These are phyloP conservation scores for Camillea tinctor DNA, from an alignment of 2,329 filamentous ascomycete genomes.

Conservation along the genomic window DNA sequence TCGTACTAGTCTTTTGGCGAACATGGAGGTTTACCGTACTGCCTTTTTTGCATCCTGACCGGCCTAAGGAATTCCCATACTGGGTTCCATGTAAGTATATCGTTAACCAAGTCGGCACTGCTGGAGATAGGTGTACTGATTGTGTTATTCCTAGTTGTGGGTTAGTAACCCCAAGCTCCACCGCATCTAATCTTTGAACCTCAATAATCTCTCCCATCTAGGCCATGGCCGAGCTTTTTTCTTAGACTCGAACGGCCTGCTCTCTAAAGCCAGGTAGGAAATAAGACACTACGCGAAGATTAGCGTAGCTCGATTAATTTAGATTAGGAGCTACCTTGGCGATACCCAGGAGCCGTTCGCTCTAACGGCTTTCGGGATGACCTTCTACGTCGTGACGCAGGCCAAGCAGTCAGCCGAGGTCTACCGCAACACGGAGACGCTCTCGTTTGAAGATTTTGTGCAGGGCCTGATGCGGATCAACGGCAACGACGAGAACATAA, in stretches of 20 bases:
- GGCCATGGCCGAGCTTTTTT: slow-evolving; percentile 24
- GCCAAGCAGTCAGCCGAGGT: slow-evolving; percentile 20
- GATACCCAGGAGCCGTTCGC: slow-evolving; percentile 24
- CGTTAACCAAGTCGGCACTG: background rate
- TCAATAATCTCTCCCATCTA: no score
- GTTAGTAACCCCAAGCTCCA: no score
- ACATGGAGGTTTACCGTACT: slow-evolving; percentile 12
- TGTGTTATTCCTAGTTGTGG: no score
- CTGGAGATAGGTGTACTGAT: no score
- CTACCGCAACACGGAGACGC: slow-evolving; percentile 23
- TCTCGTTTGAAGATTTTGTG: slow-evolving; percentile 26
- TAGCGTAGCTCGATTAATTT: background rate
- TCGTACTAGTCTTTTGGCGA: no score
- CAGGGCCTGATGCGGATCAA: slow-evolving; percentile 20
- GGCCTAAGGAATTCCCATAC: slow-evolving; percentile 12
- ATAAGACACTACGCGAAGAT: background rate
- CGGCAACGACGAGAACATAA: slow-evolving; percentile 15
- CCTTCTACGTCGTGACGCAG: slow-evolving; percentile 26
- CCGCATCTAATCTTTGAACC: no score
- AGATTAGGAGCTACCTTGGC: slow-evolving; percentile 4
- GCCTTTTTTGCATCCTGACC: slow-evolving; percentile 6
- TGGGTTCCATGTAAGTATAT: slow-evolving; percentile 11
- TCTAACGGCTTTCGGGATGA: slow-evolving; percentile 20
- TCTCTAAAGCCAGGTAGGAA: slow-evolving; percentile 20
- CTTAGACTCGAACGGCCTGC: slow-evolving; percentile 18